A percentile compares a stretch with the other conserved stretches of the same genome.
Evolutionary conservation across 768 basidiomycete genomes (phyloP).

Genomic region (Astraeus odoratus): DNA sequence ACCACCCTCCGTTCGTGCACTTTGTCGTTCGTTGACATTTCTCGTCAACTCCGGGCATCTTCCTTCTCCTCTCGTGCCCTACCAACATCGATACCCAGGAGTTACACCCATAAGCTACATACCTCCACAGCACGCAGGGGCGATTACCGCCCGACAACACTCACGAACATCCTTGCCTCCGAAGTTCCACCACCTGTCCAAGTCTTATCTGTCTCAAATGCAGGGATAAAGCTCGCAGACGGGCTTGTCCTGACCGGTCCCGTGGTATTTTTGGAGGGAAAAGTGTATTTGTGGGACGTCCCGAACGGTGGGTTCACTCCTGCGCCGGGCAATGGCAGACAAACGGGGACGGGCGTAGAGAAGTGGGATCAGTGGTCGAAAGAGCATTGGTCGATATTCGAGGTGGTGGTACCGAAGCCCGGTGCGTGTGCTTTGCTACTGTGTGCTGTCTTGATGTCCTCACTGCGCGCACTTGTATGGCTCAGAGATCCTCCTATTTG

Average conservation of each 20-base stretch:
- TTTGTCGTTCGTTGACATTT: background rate
- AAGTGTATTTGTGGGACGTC: conserved; percentile 88
- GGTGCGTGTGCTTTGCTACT: conserved; percentile 44
- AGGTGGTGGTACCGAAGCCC: conserved; percentile 76
- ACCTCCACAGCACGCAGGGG: conserved; percentile 4
- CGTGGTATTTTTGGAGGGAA: conserved; percentile 79
- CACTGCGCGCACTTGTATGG: background rate
- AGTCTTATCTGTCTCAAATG: conserved; percentile 55
- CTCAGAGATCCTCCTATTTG: conserved; percentile 83
- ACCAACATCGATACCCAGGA: background rate
- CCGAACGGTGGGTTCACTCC: conserved; percentile 28
- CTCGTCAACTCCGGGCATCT: background rate
- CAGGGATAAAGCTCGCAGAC: conserved; percentile 67
- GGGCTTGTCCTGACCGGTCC: conserved; percentile 73
- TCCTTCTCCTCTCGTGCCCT: background rate
- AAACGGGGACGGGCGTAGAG: background rate
- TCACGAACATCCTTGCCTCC: conserved; percentile 71
- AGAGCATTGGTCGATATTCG: conserved; percentile 75
- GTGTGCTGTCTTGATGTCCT: background rate
- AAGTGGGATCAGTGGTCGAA: conserved; percentile 65
- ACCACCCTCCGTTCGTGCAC: background rate
- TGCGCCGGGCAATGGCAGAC: background rate
- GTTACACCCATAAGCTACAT: conserved; percentile 2
- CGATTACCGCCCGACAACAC: conserved; percentile 21
- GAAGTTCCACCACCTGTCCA: conserved; percentile 64